phyloP scores from a whole-genome alignment of 495 filamentous ascomycete genomes.

The Letharia columbiana region DNA sequence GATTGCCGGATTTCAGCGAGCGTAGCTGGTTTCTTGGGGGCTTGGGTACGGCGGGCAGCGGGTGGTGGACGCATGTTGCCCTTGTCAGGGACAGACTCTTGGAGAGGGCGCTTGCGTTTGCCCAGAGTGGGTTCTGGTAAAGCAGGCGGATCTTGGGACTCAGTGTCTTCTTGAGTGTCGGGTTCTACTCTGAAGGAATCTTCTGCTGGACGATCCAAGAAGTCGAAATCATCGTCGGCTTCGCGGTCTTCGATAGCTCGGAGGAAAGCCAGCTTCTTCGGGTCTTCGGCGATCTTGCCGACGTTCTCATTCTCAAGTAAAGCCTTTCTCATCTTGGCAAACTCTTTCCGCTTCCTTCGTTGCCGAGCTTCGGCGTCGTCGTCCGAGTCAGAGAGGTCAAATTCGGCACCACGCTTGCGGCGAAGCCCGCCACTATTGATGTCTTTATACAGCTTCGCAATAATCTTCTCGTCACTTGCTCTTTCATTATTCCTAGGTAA shows the following conservation, averaged over 20 bases:
- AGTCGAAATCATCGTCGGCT: conserved; percentile 69
- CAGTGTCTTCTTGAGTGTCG: conserved; percentile 33
- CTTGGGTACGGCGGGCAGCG: conserved; percentile 56
- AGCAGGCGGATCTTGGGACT: conserved; percentile 36
- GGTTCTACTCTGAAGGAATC: conserved; percentile 30
- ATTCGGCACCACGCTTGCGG: conserved; percentile 61
- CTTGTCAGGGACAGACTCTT: conserved; percentile 36
- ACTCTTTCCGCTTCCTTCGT: conserved; percentile 75
- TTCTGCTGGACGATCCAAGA: conserved; percentile 46
- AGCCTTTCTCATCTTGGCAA: conserved; percentile 84
- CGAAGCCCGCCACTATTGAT: conserved; percentile 80
- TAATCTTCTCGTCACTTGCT: conserved; percentile 66
- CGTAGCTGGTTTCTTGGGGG: conserved; percentile 55
- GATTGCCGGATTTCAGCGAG: conserved; percentile 71
- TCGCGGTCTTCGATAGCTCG: conserved; percentile 77
- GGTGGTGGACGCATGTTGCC: conserved; percentile 49
- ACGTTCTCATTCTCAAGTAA: conserved; percentile 86
- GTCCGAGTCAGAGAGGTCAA: conserved; percentile 79
- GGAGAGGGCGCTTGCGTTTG: conserved; percentile 50
- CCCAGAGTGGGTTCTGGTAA: conserved; percentile 31
- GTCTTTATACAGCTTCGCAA: conserved; percentile 84
- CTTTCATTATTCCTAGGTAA: conserved; percentile 52
- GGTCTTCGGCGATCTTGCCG: conserved; percentile 82
- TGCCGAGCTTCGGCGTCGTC: conserved; percentile 71
- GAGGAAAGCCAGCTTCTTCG: conserved; percentile 83